Evolutionary conservation across 208 protist species (phyloP), one percentile per base, ranked within the genome.

Genomic region (Leishmania lainsoni): DNA sequence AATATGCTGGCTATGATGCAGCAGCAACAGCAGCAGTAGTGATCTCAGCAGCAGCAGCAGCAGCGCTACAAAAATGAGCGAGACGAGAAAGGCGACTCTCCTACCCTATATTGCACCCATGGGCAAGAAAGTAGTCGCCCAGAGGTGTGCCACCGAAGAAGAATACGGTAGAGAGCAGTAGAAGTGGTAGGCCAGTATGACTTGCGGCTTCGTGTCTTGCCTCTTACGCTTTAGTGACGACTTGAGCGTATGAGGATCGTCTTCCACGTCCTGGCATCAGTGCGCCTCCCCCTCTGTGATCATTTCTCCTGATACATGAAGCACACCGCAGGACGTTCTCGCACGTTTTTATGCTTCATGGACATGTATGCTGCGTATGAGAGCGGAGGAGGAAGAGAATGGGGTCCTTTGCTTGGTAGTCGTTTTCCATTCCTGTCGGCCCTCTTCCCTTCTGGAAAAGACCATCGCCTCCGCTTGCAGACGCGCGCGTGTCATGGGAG

Each of bases 1-100:
- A 56, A 74, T 22, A 88, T 90, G 84, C 84, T 90, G 84, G 51
- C 71, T 17, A 85, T 85, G 81, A 83, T 90, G 87, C 83, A 90
- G 81, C 75, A 90, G 58, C 76, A 87, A 63, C 69, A 68, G 72
- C 75, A 80, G 49, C 82, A 85, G 51, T 54, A 77, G 26, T 51
- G 32, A n/a, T 48, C 81, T 10, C 69, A 79, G 51, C 63, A 42
- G 42, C 49, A 76, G 29, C 39, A 45, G 51, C 63, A 42, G 42
- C 49, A 76, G 29, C 39, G 32, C 1, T 39, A 72, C n/a, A 5
- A 61, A 26, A 5, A 16, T 20, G n/a, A 69, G 48, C 3, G 45
- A 26, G 29, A 6, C 22, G 26, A 16, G 66, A 71, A 20, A n/a
- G 69, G 26, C n/a, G 12, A 20, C 12, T 20, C 29, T 29, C 12